Evolutionary conservation across 331 rosid genomes (phyloP).

Genomic region (Rosa hybrid): DNA sequence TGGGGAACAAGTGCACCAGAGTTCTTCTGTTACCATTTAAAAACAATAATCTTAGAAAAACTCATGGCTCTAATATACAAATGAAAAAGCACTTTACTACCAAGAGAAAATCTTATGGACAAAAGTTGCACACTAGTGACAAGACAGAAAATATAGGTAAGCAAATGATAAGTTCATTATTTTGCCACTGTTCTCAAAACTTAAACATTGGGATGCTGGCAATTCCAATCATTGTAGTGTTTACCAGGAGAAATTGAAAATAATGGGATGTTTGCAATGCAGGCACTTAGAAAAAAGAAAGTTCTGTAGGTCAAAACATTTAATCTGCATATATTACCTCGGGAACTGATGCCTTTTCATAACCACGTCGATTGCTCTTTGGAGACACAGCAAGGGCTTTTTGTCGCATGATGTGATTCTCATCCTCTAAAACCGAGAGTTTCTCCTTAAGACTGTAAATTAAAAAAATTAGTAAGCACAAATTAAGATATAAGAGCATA

Average conservation of each 20-base stretch:
- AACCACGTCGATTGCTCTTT: constrained; percentile 63
- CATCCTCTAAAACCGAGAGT: constrained; percentile 64
- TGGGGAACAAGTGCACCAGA: constrained; percentile 52
- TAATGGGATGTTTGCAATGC: not conserved
- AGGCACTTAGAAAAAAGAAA: too few relatives aligned
- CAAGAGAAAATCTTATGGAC: too few relatives aligned
- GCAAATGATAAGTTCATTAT: too few relatives aligned
- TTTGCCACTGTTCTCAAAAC: too few relatives aligned
- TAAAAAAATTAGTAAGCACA: not conserved
- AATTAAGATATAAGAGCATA: not conserved
- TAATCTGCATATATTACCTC: constrained; percentile 49
- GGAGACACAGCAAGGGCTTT: constrained; percentile 68
- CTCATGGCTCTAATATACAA: not conserved
- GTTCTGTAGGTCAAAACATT: not conserved
- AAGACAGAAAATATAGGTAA: too few relatives aligned
- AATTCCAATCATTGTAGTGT: not conserved
- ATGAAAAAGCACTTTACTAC: not conserved
- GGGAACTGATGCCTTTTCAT: constrained; percentile 58
- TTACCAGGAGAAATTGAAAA: not conserved
- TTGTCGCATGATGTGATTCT: constrained; percentile 85
- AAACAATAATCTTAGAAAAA: not conserved
- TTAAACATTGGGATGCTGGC: too few relatives aligned
- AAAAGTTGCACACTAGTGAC: too few relatives aligned
- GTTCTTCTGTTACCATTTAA: constrained; percentile 55
- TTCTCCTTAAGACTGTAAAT: constrained; percentile 72